A percentile compares a stretch with the other conserved stretches of the same genome.
These are phyloP conservation scores for Nasturtium officinale DNA, from an alignment of 345 rosid species.

Conservation along the genomic window DNA sequence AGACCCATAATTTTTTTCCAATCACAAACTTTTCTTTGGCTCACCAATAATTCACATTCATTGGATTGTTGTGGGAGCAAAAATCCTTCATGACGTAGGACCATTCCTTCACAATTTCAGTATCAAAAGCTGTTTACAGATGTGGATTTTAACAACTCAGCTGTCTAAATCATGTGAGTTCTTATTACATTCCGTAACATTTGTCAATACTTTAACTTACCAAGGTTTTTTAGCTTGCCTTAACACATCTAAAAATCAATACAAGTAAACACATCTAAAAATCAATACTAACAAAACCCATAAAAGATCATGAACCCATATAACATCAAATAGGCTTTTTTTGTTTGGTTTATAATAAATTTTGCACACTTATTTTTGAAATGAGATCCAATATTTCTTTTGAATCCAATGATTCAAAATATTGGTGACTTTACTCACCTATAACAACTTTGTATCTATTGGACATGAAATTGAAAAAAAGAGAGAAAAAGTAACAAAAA, in stretches of 20 bases:
- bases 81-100: constrained; percentile 37
- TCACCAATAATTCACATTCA: constrained; percentile 42
- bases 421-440: constrained; percentile 1
- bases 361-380: neutral
- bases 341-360: neutral
- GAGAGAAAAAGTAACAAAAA: constrained; percentile 7
- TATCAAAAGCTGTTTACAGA: constrained; percentile 31
- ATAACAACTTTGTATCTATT: constrained; percentile 8
- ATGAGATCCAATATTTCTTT: constrained; percentile 13
- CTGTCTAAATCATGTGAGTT: constrained; percentile 30
- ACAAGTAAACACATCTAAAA: too few relatives aligned
- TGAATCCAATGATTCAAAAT: constrained; percentile 8
- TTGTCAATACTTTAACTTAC: constrained; percentile 11
- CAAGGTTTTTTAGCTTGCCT: neutral
- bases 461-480: neutral
- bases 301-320: too few relatives aligned
- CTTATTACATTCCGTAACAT: too few relatives aligned
- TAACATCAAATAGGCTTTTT: too few relatives aligned
- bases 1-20: constrained; percentile 7
- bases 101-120: constrained; percentile 17
- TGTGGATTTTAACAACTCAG: constrained; percentile 5
- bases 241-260: constrained; percentile 6
- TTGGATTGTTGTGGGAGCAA: constrained; percentile 38
- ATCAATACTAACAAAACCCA: neutral
- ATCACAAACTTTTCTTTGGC: neutral